Evolutionary conservation across 106 monocot species (phyloP), one percentile per base, ranked within the genome.

Genomic region (Xerophyta viscosa): DNA sequence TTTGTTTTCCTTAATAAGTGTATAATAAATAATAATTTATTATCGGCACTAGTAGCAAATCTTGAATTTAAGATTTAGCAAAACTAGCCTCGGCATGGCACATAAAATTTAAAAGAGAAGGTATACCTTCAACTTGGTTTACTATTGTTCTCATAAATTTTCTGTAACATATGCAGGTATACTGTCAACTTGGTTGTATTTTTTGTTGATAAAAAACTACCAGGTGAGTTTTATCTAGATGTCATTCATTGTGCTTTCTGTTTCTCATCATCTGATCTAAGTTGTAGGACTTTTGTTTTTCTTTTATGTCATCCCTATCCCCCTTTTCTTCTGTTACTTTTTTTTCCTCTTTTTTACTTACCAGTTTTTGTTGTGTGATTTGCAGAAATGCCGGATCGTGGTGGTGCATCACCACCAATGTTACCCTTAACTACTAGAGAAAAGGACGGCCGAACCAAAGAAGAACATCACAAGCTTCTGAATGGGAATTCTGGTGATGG

Each of bases 131-230:
- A n/a, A n/a, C n/a, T n/a, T n/a, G n/a, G n/a, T n/a, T n/a, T n/a
- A n/a, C n/a, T n/a, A n/a, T n/a, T n/a, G n/a, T n/a, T n/a, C 52
- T 53, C 8, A 60, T 21, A 39, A 10, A 12, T 63, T 50, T 12
- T 3, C 2, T 20, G 21, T 24, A 26, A 45, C 28, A 9, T 36
- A 48, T 48, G 6, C 68, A 87, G 87, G 92, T 93, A 87, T 62
- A 77, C 87, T 74, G 82, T 87, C 48, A 93, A 80, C 74, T 77
- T 93, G 77, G 77, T 93, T 50, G 77, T 93, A 39, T 93, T 77
- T 48, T 93, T 80, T 69, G 46, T 93, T 53, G 92, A 93, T 31
- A 74, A 66, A 44, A 83, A 83, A 55, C 65, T 93, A 25, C 58
- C 83, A 77, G 92, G 92, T 77, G 27, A 49, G 65, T 46, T 27